Evolutionary conservation across 2,329 filamentous ascomycete species (phyloP), one percentile per base, ranked within the genome.

Genomic region (Aspergillus phoenicis): DNA sequence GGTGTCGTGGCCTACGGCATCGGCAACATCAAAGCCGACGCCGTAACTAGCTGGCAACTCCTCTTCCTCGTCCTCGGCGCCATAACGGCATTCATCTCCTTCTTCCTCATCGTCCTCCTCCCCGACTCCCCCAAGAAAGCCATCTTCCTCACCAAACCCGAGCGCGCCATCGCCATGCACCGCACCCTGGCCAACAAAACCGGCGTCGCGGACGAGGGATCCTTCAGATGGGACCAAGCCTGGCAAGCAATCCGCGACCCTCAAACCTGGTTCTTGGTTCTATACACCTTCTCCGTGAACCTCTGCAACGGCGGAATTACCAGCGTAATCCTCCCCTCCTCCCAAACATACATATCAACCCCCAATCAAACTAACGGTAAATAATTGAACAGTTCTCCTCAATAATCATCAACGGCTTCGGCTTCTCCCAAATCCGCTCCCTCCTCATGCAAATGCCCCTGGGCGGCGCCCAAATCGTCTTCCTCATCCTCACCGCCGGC

Each of bases 141-240:
- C 2, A 73, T 73, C 22, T 82, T 81, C 62, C 67, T 82, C 24
- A 77, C 63, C 10, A 70, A 75, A 52, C 70, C 70, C 4, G 79
- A 83, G 61, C 72, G 74, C 8, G 65, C 75, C 2, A 79, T 87
- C 28, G 84, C 83, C 2, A 76, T 84, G 10, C 81, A 82, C 60
- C 79, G 84, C 28, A 81, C 85, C 1, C 73, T 81, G 2, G 73
- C 68, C 8, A 85, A 86, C 66, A 77, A 79, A 39, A 80, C 83
- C 58, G 84, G 84, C 6, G 79, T 85, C 45, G 83, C 84, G 71
- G 85, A 85, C 63, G 73, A 73, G 1, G 77, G 81, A 11, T 62
- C 65, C 0, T 82, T 81, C 68, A 76, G 75, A 58, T 71, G 65
- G 69, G 72, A 76, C 55, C 81, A 82, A 66, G 77, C 80, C 6